phyloP scores from a whole-genome alignment of 2,329 filamentous ascomycete genomes.

The Penicillium expansum region DNA sequence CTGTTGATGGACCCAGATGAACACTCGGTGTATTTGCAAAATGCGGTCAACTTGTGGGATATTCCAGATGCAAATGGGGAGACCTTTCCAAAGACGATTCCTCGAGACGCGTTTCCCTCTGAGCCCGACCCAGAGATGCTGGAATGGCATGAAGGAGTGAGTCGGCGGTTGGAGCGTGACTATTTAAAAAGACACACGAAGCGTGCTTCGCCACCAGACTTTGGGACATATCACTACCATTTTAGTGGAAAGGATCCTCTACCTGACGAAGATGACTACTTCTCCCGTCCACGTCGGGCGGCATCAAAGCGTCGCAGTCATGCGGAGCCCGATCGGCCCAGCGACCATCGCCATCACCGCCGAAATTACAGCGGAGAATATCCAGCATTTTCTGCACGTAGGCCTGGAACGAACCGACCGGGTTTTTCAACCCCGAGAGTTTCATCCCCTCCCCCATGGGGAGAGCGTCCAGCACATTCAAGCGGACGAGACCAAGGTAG shows the following conservation, averaged over 20 bases:
- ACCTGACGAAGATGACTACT: constrained; percentile 25
- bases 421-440: constrained; percentile 26
- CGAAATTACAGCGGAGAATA: constrained; percentile 26
- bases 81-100: constrained; percentile 58
- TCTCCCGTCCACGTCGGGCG: constrained; percentile 14
- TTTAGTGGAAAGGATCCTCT: constrained; percentile 34
- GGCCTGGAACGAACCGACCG: constrained; percentile 14
- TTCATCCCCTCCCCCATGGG: constrained; percentile 27
- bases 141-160: constrained; percentile 79
- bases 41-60: constrained; percentile 72
- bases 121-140: constrained; percentile 76
- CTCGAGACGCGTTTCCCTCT: constrained; percentile 69
- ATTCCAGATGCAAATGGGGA: constrained; percentile 67
- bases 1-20: constrained; percentile 82
- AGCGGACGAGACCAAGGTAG: constrained; percentile 23
- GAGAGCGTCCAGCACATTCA: constrained; percentile 17
- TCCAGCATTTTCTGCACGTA: constrained; percentile 15
- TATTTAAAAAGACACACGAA: constrained; percentile 43
- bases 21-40: constrained; percentile 79
- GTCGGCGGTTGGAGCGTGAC: constrained; percentile 65
- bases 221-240: constrained; percentile 27
- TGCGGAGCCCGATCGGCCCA: constrained; percentile 21
- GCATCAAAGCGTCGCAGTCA: constrained; percentile 18
- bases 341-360: constrained; percentile 21
- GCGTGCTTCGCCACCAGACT: constrained; percentile 34